These are phyloP conservation scores for Xylaria castorea DNA, from an alignment of 495 filamentous ascomycete genomes.

Conservation along the genomic window DNA sequence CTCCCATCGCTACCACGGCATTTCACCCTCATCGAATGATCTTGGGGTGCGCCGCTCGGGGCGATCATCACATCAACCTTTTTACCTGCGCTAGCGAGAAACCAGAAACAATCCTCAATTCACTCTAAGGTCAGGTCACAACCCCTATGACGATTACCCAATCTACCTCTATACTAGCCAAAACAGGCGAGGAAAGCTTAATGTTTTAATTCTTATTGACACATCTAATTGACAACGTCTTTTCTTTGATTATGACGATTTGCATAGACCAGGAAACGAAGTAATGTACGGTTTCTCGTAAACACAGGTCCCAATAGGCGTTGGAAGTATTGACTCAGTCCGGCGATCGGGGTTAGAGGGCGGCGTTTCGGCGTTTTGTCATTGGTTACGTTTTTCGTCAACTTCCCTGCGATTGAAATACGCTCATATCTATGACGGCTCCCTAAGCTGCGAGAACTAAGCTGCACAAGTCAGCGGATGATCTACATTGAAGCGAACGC, in stretches of 20 bases:
- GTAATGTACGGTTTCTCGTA: background rate
- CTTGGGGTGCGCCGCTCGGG: slow-evolving; percentile 79
- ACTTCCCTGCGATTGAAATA: background rate
- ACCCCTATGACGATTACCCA: background rate
- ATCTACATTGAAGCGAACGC: background rate
- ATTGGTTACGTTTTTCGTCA: background rate
- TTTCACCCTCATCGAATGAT: slow-evolving; percentile 97
- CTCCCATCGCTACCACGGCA: slow-evolving; percentile 84
- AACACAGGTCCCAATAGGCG: background rate
- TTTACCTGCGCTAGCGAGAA: slow-evolving; percentile 63
- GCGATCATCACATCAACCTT: slow-evolving; percentile 76
- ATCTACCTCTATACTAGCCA: slow-evolving; percentile 6
- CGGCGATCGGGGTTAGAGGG: background rate
- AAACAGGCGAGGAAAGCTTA: background rate
- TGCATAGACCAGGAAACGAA: slow-evolving; percentile 16
- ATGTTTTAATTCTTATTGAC: background rate
- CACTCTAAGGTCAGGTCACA: slow-evolving; percentile 10
- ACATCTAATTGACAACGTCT: slow-evolving; percentile 7
- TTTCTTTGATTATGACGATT: slow-evolving; percentile 15
- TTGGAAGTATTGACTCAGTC: slow-evolving; percentile 3
- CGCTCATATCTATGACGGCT: background rate
- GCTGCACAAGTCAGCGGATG: background rate
- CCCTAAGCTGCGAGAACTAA: background rate
- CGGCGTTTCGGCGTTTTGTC: slow-evolving; percentile 1
- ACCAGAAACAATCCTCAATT: slow-evolving; percentile 36